Conservation (phyloP, 352 stramenopile genomes). For the Phytophthora colocasiae region DNA sequence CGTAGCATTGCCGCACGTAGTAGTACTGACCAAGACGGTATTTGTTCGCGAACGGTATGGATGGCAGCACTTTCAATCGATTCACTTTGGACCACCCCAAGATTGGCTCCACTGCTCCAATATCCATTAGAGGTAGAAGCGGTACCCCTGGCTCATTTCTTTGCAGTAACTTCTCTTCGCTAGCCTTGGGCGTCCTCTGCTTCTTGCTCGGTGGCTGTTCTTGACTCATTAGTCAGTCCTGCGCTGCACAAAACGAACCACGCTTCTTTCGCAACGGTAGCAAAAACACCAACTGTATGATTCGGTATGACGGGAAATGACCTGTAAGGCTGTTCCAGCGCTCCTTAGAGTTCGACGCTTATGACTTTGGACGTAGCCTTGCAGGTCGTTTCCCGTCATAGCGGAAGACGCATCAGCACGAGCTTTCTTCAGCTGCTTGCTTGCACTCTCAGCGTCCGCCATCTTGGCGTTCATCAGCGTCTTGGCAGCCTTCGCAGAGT, state of each 20-base stretch:
- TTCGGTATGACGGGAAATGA: no score
- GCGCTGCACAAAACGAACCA: no score
- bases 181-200: not conserved
- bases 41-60: not conserved
- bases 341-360: no score
- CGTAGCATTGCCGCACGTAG: not conserved
- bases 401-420: constrained; percentile 54
- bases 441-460: constrained; percentile 65
- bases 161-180: not conserved
- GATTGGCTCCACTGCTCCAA: not conserved
- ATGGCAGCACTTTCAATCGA: no score
- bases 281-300: no score
- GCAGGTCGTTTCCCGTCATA: constrained; percentile 1
- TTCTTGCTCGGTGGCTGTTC: not conserved
- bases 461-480: constrained; percentile 70
- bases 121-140: no score
- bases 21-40: not conserved
- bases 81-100: not conserved
- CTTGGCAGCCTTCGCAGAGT: constrained; percentile 67
- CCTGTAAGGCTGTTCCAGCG: no score
- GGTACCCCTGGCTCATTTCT: no score
- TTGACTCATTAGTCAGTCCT: not conserved
- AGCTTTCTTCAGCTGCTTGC: constrained; percentile 67
- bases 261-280: no score
- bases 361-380: no score